phyloP scores from a whole-genome alignment of 495 filamentous ascomycete genomes.

The Rostrohypoxylon terebratum region DNA sequence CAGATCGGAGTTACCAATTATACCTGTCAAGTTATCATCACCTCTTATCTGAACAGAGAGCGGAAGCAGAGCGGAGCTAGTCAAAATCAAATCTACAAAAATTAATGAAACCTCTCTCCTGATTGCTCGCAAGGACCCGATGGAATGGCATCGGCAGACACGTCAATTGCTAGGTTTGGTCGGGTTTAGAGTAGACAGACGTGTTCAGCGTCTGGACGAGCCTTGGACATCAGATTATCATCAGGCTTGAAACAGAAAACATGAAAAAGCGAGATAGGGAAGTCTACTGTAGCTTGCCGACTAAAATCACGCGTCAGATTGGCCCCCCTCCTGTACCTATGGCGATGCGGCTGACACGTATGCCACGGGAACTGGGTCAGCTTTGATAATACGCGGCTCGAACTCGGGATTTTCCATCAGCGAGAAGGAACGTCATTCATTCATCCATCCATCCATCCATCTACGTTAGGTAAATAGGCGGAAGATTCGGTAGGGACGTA shows the following conservation, averaged over 20 bases:
- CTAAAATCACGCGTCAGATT: conserved; percentile 19
- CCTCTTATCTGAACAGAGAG: conserved; percentile 19
- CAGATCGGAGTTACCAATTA: conserved; percentile 26
- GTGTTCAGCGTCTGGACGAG: conserved; percentile 22
- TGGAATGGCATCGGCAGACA: conserved; percentile 3
- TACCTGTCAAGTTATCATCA: conserved; percentile 23
- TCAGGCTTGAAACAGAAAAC: neutral
- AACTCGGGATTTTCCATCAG: conserved; percentile 25
- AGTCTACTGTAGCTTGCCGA: conserved; percentile 17
- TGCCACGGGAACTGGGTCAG: conserved; percentile 28
- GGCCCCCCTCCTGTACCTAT: conserved; percentile 20
- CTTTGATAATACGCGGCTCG: conserved; percentile 26
- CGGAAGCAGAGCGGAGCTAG: conserved; percentile 19
- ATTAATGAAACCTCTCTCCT: conserved; percentile 16
- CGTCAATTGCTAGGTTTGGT: neutral
- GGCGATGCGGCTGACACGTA: conserved; percentile 45
- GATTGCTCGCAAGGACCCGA: conserved; percentile 2
- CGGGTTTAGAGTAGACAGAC: conserved; percentile 10
- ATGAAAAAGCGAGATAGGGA: neutral
- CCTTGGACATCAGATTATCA: neutral
- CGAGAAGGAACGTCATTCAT: neutral
- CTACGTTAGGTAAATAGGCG: neutral
- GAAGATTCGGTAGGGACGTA: neutral
- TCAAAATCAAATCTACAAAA: conserved; percentile 32
- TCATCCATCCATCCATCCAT: neutral